phyloP scores from a whole-genome alignment of 2,329 filamentous ascomycete species.

The Fusarium siculi region DNA sequence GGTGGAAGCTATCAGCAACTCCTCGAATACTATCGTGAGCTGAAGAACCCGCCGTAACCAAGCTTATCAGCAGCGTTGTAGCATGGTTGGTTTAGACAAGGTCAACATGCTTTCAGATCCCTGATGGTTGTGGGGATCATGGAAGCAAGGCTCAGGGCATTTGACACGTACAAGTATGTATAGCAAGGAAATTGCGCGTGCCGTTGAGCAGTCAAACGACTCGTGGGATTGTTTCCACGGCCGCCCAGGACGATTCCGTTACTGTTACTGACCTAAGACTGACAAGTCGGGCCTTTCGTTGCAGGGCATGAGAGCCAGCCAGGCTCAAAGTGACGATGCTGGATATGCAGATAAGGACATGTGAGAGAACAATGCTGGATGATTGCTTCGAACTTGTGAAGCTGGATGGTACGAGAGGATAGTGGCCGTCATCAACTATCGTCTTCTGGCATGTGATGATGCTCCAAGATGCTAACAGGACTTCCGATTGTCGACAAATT shows the following conservation, averaged over 20 bases:
- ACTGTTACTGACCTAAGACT: neutral
- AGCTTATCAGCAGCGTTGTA: constrained; percentile 16
- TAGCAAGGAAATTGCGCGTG: constrained; percentile 6
- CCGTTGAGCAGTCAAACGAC: neutral
- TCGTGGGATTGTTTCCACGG: neutral
- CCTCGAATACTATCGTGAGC: neutral
- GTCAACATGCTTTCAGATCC: constrained; percentile 5
- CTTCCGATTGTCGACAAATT: neutral
- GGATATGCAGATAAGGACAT: constrained; percentile 12
- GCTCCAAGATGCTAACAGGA: neutral
- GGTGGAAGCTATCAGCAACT: neutral
- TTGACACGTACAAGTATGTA: neutral
- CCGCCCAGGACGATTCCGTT: neutral
- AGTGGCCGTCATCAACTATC: neutral
- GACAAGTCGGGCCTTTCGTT: neutral
- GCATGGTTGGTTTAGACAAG: constrained; percentile 4
- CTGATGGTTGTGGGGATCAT: constrained; percentile 10
- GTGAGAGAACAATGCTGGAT: constrained; percentile 4
- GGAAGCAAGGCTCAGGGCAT: neutral
- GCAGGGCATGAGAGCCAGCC: neutral
- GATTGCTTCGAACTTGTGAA: neutral
- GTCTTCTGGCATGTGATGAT: constrained; percentile 28
- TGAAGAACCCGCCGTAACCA: neutral
- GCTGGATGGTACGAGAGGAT: neutral
- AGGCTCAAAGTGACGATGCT: neutral